Evolutionary conservation across 371 early-diverging fungal species (phyloP).

Genomic region (Blastocladiella emersonii): DNA sequence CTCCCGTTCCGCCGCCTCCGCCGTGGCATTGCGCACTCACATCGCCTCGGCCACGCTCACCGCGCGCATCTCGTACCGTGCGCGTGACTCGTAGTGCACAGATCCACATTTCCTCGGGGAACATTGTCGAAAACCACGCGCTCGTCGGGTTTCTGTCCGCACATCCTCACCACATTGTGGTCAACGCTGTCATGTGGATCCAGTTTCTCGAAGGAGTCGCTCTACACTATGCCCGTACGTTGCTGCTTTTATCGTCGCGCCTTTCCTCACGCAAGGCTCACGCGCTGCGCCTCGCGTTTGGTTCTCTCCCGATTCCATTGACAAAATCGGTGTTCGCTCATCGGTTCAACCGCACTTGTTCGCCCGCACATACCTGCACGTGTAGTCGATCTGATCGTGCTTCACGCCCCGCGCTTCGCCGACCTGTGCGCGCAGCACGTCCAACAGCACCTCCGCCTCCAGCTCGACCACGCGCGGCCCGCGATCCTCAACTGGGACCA

Average conservation of each 20-base stretch:
- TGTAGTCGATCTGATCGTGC: not conserved
- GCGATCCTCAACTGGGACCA: not conserved
- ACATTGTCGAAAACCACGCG: not conserved
- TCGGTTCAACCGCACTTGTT: too few relatives aligned
- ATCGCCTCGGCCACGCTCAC: too few relatives aligned
- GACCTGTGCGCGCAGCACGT: not conserved
- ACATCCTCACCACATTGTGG: not conserved
- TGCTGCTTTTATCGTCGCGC: too few relatives aligned
- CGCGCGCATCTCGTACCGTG: too few relatives aligned
- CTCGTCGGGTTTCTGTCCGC: not conserved
- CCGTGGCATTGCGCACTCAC: not conserved
- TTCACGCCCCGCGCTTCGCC: not conserved
- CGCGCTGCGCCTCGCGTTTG: too few relatives aligned
- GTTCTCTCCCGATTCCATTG: not conserved
- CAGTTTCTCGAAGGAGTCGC: not conserved
- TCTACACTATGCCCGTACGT: not conserved
- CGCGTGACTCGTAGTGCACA: too few relatives aligned
- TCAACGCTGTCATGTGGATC: not conserved
- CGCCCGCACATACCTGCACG: not conserved
- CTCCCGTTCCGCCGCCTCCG: not conserved
- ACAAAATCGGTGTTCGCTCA: not conserved
- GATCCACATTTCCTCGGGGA: not conserved
- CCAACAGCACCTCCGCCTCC: not conserved
- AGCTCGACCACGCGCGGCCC: not conserved
- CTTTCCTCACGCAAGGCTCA: too few relatives aligned